These are phyloP conservation scores for Pezicula carpinea DNA, from an alignment of 2,329 filamentous ascomycete species.

Conservation along the genomic window DNA sequence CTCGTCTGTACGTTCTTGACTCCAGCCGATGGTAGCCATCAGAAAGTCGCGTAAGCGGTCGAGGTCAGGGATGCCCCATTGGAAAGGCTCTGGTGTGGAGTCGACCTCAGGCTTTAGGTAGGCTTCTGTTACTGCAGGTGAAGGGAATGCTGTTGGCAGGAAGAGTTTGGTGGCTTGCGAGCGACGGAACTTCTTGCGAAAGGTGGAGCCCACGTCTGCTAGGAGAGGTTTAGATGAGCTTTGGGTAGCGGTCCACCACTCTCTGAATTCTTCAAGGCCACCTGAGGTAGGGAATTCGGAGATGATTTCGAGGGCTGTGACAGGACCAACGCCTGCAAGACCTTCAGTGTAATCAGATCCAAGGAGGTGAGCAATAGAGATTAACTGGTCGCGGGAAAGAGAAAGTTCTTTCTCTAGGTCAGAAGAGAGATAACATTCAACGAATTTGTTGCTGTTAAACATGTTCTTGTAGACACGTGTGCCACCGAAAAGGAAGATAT, in stretches of 20 bases:
- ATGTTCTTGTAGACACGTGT: constrained; percentile 99
- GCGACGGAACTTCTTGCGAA: constrained; percentile 83
- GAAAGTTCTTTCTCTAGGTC: constrained; percentile 90
- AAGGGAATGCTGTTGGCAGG: constrained; percentile 75
- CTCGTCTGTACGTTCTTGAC: constrained; percentile 86
- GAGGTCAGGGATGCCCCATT: constrained; percentile 94
- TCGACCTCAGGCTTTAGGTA: constrained; percentile 89
- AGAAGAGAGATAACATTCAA: constrained; percentile 83
- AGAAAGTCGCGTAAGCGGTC: constrained; percentile 79
- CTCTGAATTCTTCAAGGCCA: constrained; percentile 68
- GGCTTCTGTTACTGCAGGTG: constrained; percentile 70
- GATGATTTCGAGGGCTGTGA: constrained; percentile 90
- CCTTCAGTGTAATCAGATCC: constrained; percentile 96
- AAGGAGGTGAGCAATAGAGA: constrained; percentile 83
- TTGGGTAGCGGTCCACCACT: constrained; percentile 86
- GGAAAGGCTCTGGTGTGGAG: constrained; percentile 68
- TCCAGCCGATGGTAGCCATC: constrained; percentile 92
- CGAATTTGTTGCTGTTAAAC: constrained; percentile 98
- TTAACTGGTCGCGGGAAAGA: constrained; percentile 80
- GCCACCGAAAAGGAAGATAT: constrained; percentile 94
- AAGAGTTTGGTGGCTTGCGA: constrained; percentile 80
- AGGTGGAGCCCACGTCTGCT: constrained; percentile 43
- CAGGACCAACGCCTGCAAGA: constrained; percentile 83
- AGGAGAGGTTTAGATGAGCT: constrained; percentile 43
- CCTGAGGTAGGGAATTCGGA: constrained; percentile 68